Evolutionary conservation across 495 filamentous ascomycete species (phyloP).

Genomic region (Recurvomyces mirabilis): DNA sequence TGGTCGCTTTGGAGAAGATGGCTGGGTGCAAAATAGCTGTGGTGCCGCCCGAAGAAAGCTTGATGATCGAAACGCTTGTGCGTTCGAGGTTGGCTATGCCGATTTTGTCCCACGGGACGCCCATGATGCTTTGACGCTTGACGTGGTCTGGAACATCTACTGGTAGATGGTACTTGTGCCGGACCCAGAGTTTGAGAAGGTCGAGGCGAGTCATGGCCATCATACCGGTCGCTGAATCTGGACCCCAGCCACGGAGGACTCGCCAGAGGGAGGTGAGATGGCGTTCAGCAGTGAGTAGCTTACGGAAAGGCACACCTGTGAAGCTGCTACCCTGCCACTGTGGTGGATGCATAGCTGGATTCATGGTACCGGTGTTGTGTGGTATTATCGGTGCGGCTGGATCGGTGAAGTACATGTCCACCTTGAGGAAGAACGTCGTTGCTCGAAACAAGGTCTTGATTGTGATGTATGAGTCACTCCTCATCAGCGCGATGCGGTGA

Average conservation of each 20-base stretch:
- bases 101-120: conserved; percentile 38
- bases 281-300: conserved; percentile 50
- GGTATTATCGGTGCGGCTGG: conserved; percentile 37
- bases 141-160: conserved; percentile 1
- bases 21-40: not conserved
- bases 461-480: conserved; percentile 38
- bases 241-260: conserved; percentile 32
- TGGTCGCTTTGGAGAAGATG: not conserved
- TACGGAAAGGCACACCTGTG: conserved; percentile 32
- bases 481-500: conserved; percentile 39
- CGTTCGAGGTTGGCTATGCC: conserved; percentile 29
- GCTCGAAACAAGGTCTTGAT: conserved; percentile 43
- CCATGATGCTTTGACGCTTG: conserved; percentile 29
- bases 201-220: conserved; percentile 33
- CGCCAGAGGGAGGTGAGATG: conserved; percentile 39
- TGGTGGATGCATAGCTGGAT: conserved; percentile 43
- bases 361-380: conserved; percentile 49
- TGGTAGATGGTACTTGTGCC: conserved; percentile 22
- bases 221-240: conserved; percentile 22
- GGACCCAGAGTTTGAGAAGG: conserved; percentile 36
- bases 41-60: not conserved
- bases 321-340: conserved; percentile 27
- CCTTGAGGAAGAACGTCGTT: conserved; percentile 49
- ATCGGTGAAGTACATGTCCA: conserved; percentile 48
- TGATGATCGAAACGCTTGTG: conserved; percentile 1